Percentiles rank a stretch among this genome's conserved stretches.
Conservation (phyloP, 768 basidiomycete genomes). For the Glaciozyma martinii region DNA sequence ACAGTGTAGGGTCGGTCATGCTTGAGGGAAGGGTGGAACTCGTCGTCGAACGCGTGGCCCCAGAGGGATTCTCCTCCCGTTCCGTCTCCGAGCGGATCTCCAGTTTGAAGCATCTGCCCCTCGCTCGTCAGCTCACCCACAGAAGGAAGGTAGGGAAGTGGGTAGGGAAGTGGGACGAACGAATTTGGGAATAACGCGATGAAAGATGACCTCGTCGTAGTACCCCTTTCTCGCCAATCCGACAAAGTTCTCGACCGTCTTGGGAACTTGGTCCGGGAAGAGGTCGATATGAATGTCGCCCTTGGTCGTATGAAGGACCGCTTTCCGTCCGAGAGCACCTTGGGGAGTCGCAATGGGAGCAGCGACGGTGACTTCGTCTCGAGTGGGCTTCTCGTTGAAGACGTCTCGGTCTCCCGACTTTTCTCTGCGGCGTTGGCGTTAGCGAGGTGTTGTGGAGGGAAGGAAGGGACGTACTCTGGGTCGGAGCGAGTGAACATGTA, state of each 20-base stretch:
- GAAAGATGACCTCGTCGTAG: slow-evolving; percentile 89
- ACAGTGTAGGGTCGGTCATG: slow-evolving; percentile 94
- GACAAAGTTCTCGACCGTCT: slow-evolving; percentile 95
- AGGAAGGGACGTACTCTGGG: slow-evolving; percentile 60
- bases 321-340: slow-evolving; percentile 60
- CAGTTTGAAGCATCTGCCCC: slow-evolving; percentile 78
- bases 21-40: slow-evolving; percentile 76
- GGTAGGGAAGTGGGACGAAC: slow-evolving; percentile 35
- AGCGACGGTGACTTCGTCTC: slow-evolving; percentile 87
- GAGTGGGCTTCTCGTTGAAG: slow-evolving; percentile 94
- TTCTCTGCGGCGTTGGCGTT: slow-evolving; percentile 50
- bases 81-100: slow-evolving; percentile 88
- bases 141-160: neutral
- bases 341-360: slow-evolving; percentile 43
- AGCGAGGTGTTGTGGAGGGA: neutral
- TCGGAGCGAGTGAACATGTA: slow-evolving; percentile 86
- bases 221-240: slow-evolving; percentile 80
- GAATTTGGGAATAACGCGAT: slow-evolving; percentile 95
- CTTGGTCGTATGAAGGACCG: slow-evolving; percentile 87
- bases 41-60: slow-evolving; percentile 84
- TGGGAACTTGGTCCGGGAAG: slow-evolving; percentile 87
- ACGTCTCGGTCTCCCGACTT: slow-evolving; percentile 84
- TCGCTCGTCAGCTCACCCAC: neutral
- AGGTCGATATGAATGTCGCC: slow-evolving; percentile 85
- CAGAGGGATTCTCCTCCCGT: slow-evolving; percentile 86